Evolutionary conservation across 2,329 filamentous ascomycete genomes (phyloP), one percentile per base, ranked within the genome.

Genomic region (Scedosporium apiospermum): DNA sequence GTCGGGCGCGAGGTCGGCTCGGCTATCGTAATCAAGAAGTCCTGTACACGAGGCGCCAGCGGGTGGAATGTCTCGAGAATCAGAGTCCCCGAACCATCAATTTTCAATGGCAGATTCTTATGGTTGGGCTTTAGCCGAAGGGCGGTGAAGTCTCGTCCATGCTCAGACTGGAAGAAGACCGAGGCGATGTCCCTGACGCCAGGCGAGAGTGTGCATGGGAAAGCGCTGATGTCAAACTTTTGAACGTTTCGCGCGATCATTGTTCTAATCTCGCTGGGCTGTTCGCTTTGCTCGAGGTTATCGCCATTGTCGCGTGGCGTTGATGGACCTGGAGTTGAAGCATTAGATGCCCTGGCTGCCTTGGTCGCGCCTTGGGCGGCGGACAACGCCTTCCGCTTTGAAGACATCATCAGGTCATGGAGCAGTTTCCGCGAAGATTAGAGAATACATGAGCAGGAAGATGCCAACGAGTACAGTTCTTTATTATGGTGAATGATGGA

Each of bases 11-110:
- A 97, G 64, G 93, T 81, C 21, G 93, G 95, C 77, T 99, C 93
- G 65, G 93, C 91, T 68, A 99, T 93, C 57, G 95, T 96, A 69
- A 96, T 96, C 64, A 99, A 80, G 72, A 99, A 96, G 73, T 96
- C 92, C 71, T 96, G 92, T 0, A 91, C 93, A 70, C 93, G 88
- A 63, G 88, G 84, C 63, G 93, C 92, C 63, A 95, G 80, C 2
- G 93, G 90, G 61, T 90, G 93, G 77, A 97, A 98, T 68, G 91
- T 96, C 79, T 99, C 93, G 34, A 96, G 93, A 71, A 98, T 95
- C 66, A 88, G 87, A 42, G 90, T 92, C 71, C 89, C 90, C 57
- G 88, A 80, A 2, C 92, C 90, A 72, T 97, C 92, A 68, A 99
- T 95, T 91, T 92, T 97, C 64, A 98, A 82, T 14, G 95, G 95